Evolutionary conservation across 306 rosid genomes (phyloP).

Genomic region (Notholithocarpus densiflorus): DNA sequence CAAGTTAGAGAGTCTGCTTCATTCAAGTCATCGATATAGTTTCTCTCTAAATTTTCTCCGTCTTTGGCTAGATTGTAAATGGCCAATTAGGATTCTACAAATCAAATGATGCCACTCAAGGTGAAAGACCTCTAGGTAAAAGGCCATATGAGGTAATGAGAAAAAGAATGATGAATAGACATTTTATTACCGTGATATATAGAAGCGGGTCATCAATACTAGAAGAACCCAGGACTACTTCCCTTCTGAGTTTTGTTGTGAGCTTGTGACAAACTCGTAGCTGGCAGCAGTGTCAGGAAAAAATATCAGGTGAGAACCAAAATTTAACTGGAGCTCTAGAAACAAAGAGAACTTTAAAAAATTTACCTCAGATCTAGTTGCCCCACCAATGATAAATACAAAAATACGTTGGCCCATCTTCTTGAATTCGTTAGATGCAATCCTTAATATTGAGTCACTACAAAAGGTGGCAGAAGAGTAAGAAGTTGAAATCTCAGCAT

Average conservation of each 20-base stretch:
- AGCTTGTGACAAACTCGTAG: constrained; percentile 90
- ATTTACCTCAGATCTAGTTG: constrained; percentile 92
- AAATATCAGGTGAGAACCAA: constrained; percentile 16
- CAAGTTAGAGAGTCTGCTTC: not conserved
- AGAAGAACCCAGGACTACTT: constrained; percentile 79
- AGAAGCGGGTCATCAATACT: constrained; percentile 71
- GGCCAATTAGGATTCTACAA: not conserved
- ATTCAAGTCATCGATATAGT: no score
- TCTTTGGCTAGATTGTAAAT: not conserved
- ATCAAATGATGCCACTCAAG: not conserved
- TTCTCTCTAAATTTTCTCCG: not conserved
- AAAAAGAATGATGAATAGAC: constrained; percentile 7
- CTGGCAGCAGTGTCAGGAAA: constrained; percentile 41
- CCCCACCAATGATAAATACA: constrained; percentile 85
- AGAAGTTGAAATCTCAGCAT: constrained; percentile 2
- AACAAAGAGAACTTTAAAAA: constrained; percentile 12
- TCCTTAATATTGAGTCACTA: constrained; percentile 72
- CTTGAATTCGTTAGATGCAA: constrained; percentile 49
- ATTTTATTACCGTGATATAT: constrained; percentile 64
- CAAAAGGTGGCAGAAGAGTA: constrained; percentile 15
- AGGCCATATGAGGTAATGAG: not conserved
- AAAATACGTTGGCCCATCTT: constrained; percentile 82
- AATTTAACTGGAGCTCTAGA: constrained; percentile 2
- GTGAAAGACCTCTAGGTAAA: not conserved
- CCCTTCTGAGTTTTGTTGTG: constrained; percentile 79